Percentiles rank a stretch among this genome's conserved stretches.
These are phyloP conservation scores for Tremellales sp. DNA, from an alignment of 1,284 basidiomycete genomes.

Conservation along the genomic window DNA sequence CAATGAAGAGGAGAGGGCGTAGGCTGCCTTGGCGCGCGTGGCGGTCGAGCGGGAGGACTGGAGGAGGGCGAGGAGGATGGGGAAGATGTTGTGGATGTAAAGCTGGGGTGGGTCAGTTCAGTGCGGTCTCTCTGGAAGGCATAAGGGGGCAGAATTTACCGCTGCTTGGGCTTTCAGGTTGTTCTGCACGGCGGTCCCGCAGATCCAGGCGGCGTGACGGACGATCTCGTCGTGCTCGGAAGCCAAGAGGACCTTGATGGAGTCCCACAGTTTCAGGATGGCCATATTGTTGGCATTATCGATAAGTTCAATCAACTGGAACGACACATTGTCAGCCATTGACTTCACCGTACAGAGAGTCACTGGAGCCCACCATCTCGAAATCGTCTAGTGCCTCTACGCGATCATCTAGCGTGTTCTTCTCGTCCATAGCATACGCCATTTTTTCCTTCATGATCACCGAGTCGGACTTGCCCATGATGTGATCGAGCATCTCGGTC, in stretches of 20 bases:
- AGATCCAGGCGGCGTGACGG: constrained; percentile 78
- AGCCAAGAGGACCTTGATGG: constrained; percentile 65
- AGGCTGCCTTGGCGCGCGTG: constrained; percentile 77
- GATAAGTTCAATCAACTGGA: constrained; percentile 81
- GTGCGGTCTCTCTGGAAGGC: neutral
- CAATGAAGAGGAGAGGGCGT: constrained; percentile 76
- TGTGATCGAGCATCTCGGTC: constrained; percentile 73
- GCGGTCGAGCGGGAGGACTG: constrained; percentile 50
- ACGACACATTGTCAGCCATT: neutral
- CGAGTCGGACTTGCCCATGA: constrained; percentile 80
- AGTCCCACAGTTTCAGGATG: constrained; percentile 80
- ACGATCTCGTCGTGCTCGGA: constrained; percentile 62
- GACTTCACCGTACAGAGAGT: neutral
- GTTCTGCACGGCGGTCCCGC: constrained; percentile 92
- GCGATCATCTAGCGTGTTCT: constrained; percentile 61
- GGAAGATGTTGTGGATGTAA: constrained; percentile 64
- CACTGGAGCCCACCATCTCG: constrained; percentile 83
- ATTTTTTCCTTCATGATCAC: constrained; percentile 84
- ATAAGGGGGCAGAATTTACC: constrained; percentile 53
- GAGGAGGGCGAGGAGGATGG: constrained; percentile 63
- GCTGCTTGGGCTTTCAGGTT: constrained; percentile 85
- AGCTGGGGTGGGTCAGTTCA: constrained; percentile 55
- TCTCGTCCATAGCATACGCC: constrained; percentile 63
- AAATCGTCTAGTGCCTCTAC: constrained; percentile 84
- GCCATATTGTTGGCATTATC: constrained; percentile 94